Percentiles rank a stretch among this genome's conserved stretches.
These are phyloP conservation scores for Mycocentrospora acerina DNA, from an alignment of 2,329 filamentous ascomycete species.

Conservation along the genomic window DNA sequence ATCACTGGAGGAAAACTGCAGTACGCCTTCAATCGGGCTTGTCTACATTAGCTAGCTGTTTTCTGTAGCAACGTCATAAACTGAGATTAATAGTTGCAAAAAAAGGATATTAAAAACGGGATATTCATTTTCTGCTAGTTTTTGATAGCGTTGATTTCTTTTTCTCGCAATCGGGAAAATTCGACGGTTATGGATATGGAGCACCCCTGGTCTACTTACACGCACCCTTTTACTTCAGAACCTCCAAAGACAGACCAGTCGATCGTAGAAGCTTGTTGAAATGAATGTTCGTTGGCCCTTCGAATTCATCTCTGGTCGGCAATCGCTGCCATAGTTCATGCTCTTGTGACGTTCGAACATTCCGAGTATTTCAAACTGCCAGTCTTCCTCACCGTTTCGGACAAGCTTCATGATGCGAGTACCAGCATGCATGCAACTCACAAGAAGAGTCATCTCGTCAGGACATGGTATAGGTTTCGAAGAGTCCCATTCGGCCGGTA, in stretches of 20 bases:
- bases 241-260: slow-evolving; percentile 67
- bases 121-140: too few species aligned
- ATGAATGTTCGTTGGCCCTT: slow-evolving; percentile 51
- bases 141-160: too few species aligned
- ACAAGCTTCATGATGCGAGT: slow-evolving; percentile 61
- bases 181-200: too few species aligned
- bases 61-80: too few species aligned
- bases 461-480: slow-evolving; percentile 18
- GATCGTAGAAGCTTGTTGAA: slow-evolving; percentile 78
- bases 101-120: too few species aligned
- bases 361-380: slow-evolving; percentile 65
- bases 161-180: too few species aligned
- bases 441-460: slow-evolving; percentile 51
- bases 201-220: too few species aligned
- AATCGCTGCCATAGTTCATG: slow-evolving; percentile 92
- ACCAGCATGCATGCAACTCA: slow-evolving; percentile 93
- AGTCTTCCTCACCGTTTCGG: slow-evolving; percentile 42
- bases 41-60: too few species aligned
- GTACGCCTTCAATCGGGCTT: too few species aligned
- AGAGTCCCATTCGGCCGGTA: slow-evolving; percentile 13
- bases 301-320: slow-evolving; percentile 47
- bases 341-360: slow-evolving; percentile 84
- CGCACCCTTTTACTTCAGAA: slow-evolving; percentile 17
- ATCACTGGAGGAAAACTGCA: too few species aligned
- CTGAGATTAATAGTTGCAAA: too few species aligned